Evolutionary conservation across 1,284 basidiomycete genomes (phyloP).

Genomic region (Apiotrichum siamense): DNA sequence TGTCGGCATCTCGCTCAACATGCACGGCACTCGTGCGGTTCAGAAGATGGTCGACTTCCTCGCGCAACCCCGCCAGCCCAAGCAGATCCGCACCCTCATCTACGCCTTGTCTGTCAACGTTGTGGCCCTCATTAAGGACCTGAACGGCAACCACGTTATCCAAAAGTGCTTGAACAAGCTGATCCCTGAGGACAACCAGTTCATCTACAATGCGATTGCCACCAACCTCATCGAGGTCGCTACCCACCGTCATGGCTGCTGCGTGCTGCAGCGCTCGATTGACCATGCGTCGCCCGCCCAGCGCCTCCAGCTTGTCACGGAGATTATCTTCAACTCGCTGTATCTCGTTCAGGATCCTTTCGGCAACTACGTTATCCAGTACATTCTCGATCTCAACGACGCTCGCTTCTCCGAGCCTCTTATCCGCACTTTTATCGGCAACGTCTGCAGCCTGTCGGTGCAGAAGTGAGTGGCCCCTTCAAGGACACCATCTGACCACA

Average conservation of each 20-base stretch:
- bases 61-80: conserved; percentile 78
- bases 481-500: neutral
- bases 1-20: conserved; percentile 97
- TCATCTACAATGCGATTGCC: conserved; percentile 99
- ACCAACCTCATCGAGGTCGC: conserved; percentile 99
- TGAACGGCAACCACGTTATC: conserved; percentile 98
- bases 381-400: conserved; percentile 96
- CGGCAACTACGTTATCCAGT: conserved; percentile 61
- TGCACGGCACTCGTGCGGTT: conserved; percentile 98
- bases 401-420: conserved; percentile 95
- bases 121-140: conserved; percentile 98
- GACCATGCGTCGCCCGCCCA: conserved; percentile 87
- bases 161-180: conserved; percentile 99
- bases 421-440: conserved; percentile 95
- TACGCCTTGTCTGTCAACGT: conserved; percentile 94
- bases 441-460: conserved; percentile 94
- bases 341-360: conserved; percentile 99
- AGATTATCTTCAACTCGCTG: conserved; percentile 97
- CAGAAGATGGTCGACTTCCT: conserved; percentile 99
- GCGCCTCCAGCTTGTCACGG: conserved; percentile 92
- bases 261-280: conserved; percentile 96
- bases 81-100: conserved; percentile 95
- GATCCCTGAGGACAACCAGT: conserved; percentile 97
- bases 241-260: conserved; percentile 98
- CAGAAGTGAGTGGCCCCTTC: conserved; percentile 97